Conservation (phyloP, 2,329 filamentous ascomycete species). For the Phaeosphaeriaceae sp. region DNA sequence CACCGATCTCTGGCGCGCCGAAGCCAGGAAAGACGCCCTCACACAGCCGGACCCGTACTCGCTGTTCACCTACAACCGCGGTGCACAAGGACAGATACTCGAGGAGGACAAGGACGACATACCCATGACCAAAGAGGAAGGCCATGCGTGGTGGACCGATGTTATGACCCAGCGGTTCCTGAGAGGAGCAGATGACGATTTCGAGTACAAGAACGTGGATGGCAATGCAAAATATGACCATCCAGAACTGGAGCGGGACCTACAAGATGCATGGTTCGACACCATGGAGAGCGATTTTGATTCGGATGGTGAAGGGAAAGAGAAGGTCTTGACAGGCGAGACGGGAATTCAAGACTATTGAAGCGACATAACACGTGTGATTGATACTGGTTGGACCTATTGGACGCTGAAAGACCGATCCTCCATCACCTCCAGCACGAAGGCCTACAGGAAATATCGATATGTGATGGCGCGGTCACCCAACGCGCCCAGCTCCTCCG, state of each 20-base stretch:
- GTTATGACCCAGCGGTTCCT: constrained; percentile 79
- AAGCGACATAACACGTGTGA: constrained; percentile 15
- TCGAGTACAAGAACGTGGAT: constrained; percentile 78
- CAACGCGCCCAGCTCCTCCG: constrained; percentile 62
- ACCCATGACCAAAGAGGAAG: constrained; percentile 69
- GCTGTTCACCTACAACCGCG: constrained; percentile 59
- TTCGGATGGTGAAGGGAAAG: constrained; percentile 52
- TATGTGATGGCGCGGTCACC: constrained; percentile 70
- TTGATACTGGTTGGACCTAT: too few species aligned
- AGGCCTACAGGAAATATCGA: constrained; percentile 62
- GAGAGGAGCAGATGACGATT: constrained; percentile 75
- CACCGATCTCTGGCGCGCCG: constrained; percentile 76
- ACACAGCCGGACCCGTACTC: constrained; percentile 60
- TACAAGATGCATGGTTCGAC: constrained; percentile 80
- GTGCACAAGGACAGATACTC: constrained; percentile 62
- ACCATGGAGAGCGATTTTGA: constrained; percentile 76
- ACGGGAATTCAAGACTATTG: constrained; percentile 59
- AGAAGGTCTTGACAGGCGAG: constrained; percentile 51
- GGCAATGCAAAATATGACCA: constrained; percentile 75
- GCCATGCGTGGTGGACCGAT: constrained; percentile 70
- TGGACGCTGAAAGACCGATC: too few species aligned
- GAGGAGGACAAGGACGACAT: constrained; percentile 65
- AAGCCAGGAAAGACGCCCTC: constrained; percentile 74
- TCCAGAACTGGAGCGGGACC: constrained; percentile 65
- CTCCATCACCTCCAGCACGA: background rate